Percentiles rank a stretch among this genome's conserved stretches.
Conservation (phyloP, 345 rosid species). For the Pugionium dolabratum region DNA sequence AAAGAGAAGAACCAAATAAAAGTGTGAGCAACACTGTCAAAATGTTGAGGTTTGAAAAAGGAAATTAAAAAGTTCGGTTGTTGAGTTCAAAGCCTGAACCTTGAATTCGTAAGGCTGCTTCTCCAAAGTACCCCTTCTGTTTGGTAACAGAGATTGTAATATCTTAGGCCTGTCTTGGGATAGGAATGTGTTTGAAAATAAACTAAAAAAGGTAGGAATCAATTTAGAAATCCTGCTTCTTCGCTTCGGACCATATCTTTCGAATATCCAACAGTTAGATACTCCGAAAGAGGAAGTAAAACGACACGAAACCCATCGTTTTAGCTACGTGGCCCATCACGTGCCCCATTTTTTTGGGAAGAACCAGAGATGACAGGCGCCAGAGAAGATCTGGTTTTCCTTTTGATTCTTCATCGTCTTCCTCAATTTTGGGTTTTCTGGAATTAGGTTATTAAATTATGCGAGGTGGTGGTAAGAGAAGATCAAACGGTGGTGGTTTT, state of each 20-base stretch:
- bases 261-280: slow-evolving; percentile 33
- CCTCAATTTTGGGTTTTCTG: slow-evolving; percentile 30
- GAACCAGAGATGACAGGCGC: not conserved
- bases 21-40: not conserved
- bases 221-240: not conserved
- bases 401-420: slow-evolving; percentile 21
- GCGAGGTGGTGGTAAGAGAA: slow-evolving; percentile 61
- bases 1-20: slow-evolving; percentile 27
- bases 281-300: slow-evolving; percentile 11
- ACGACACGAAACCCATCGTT: slow-evolving; percentile 38
- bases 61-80: too few relatives aligned
- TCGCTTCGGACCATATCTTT: slow-evolving; percentile 9
- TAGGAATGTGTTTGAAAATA: not conserved
- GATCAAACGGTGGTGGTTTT: slow-evolving; percentile 42
- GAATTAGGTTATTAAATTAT: slow-evolving; percentile 34
- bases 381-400: not conserved
- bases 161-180: not conserved
- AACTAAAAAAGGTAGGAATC: not conserved
- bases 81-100: slow-evolving; percentile 42
- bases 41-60: not conserved
- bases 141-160: slow-evolving; percentile 21
- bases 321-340: slow-evolving; percentile 10
- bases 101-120: slow-evolving; percentile 74
- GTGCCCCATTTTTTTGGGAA: not conserved
- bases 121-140: slow-evolving; percentile 32